Percentiles rank a stretch among this genome's conserved stretches.
These are phyloP conservation scores for Zalerion maritima DNA, from an alignment of 495 filamentous ascomycete genomes.

Conservation along the genomic window DNA sequence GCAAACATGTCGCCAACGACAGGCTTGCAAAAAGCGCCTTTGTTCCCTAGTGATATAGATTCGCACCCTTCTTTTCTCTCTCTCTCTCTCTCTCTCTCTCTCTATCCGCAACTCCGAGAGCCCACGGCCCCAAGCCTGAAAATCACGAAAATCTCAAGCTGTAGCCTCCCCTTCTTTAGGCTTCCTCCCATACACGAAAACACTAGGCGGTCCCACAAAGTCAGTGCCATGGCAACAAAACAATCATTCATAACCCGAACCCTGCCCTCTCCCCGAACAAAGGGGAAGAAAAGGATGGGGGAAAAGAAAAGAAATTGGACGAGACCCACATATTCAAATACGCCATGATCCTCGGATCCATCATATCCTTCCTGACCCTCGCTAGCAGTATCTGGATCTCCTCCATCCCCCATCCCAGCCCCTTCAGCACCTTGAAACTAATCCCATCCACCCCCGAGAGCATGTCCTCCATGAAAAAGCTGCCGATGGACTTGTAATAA, in stretches of 20 bases:
- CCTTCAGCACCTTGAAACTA: constrained; percentile 33
- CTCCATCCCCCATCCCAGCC: constrained; percentile 31
- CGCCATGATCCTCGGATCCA: constrained; percentile 32
- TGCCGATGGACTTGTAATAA: constrained; percentile 32
- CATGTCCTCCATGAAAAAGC: constrained; percentile 23
- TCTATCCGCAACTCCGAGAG: constrained; percentile 1
- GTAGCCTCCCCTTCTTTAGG: neutral
- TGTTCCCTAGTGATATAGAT: constrained; percentile 6
- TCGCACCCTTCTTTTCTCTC: constrained; percentile 1
- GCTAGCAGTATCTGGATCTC: constrained; percentile 38
- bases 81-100: neutral
- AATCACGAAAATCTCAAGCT: constrained; percentile 1
- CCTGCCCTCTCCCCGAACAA: neutral
- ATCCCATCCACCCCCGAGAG: constrained; percentile 32
- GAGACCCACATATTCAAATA: no score
- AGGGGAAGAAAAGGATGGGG: neutral
- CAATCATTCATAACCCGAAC: neutral
- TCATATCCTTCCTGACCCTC: constrained; percentile 37
- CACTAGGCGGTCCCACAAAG: neutral
- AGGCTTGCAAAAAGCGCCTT: constrained; percentile 8
- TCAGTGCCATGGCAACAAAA: constrained; percentile 1
- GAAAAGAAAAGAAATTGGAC: constrained; percentile 18
- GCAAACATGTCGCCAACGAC: constrained; percentile 8
- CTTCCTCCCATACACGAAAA: constrained; percentile 7
- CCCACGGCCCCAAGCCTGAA: constrained; percentile 1